Evolutionary conservation across 2,329 filamentous ascomycete species (phyloP).

Genomic region (Colletotrichum graminicola): DNA sequence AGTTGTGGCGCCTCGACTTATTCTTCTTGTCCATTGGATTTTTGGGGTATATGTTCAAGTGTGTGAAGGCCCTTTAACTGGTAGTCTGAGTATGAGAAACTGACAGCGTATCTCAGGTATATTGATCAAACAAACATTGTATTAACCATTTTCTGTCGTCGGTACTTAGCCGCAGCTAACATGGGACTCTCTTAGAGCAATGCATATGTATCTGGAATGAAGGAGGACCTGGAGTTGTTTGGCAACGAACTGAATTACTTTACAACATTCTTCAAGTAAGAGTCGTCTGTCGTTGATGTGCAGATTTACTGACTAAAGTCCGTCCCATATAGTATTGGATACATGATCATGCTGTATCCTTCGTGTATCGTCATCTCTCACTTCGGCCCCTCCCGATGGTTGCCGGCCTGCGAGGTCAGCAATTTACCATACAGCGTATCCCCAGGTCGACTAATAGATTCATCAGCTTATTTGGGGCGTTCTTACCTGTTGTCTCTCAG

Average conservation of each 20-base stretch:
- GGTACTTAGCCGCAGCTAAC: background rate
- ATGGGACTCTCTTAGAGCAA: slow-evolving; percentile 38
- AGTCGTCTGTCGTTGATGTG: accelerated
- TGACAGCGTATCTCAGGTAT: slow-evolving; percentile 1
- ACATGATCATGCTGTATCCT: slow-evolving; percentile 47
- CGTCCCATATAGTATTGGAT: slow-evolving; percentile 37
- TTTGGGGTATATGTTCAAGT: slow-evolving; percentile 36
- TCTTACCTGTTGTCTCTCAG: slow-evolving; percentile 26
- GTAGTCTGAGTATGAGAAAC: background rate
- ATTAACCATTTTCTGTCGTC: accelerated
- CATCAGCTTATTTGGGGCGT: slow-evolving; percentile 29
- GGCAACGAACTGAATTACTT: slow-evolving; percentile 47
- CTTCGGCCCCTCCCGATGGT: slow-evolving; percentile 47
- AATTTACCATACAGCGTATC: too few relatives aligned
- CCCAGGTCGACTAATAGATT: background rate
- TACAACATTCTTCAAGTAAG: slow-evolving; percentile 43
- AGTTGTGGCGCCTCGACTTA: slow-evolving; percentile 33
- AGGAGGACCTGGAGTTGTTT: slow-evolving; percentile 46
- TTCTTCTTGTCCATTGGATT: slow-evolving; percentile 32
- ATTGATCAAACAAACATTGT: slow-evolving; percentile 37
- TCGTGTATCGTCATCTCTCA: slow-evolving; percentile 48
- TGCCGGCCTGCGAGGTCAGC: slow-evolving; percentile 46
- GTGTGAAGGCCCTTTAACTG: background rate
- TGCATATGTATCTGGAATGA: slow-evolving; percentile 48
- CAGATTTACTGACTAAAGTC: background rate